phyloP scores from a whole-genome alignment of 2,329 filamentous ascomycete genomes.

The Neonectria punicea region DNA sequence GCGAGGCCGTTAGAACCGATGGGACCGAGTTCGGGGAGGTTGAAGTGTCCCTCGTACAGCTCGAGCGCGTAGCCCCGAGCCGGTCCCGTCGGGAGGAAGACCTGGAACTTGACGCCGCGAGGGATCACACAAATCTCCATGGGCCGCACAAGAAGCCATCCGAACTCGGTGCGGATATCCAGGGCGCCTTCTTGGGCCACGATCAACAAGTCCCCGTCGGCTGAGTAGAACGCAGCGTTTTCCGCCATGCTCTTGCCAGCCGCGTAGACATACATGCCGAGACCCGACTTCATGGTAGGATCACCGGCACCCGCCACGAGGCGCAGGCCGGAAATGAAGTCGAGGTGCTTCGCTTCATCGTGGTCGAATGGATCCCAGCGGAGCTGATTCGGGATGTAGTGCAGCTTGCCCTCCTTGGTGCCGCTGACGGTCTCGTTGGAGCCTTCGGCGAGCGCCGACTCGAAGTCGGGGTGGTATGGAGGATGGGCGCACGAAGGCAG shows the following conservation, averaged over 20 bases:
- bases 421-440: conserved; percentile 40
- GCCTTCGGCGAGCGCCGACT: conserved; percentile 35
- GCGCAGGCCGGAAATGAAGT: conserved; percentile 69
- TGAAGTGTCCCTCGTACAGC: conserved; percentile 77
- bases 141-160: conserved; percentile 77
- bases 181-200: conserved; percentile 79
- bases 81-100: conserved; percentile 70
- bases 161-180: conserved; percentile 82
- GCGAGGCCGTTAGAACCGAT: conserved; percentile 81
- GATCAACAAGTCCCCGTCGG: conserved; percentile 82
- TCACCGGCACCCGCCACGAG: conserved; percentile 84
- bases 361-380: conserved; percentile 86
- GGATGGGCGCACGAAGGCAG: conserved; percentile 71
- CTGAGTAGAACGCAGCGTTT: conserved; percentile 84
- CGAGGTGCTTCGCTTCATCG: conserved; percentile 61
- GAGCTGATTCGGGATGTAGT: conserved; percentile 76
- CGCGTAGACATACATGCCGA: conserved; percentile 85
- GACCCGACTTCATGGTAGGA: conserved; percentile 78
- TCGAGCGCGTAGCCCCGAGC: conserved; percentile 80
- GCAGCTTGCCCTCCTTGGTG: conserved; percentile 40
- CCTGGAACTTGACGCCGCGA: conserved; percentile 78
- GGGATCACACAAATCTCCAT: conserved; percentile 83
- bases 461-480: conserved; percentile 61
- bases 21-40: conserved; percentile 76
- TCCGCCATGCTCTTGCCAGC: conserved; percentile 80